These are phyloP conservation scores for Pleurotus salmoneostramineus DNA, from an alignment of 768 basidiomycete genomes.

Conservation along the genomic window DNA sequence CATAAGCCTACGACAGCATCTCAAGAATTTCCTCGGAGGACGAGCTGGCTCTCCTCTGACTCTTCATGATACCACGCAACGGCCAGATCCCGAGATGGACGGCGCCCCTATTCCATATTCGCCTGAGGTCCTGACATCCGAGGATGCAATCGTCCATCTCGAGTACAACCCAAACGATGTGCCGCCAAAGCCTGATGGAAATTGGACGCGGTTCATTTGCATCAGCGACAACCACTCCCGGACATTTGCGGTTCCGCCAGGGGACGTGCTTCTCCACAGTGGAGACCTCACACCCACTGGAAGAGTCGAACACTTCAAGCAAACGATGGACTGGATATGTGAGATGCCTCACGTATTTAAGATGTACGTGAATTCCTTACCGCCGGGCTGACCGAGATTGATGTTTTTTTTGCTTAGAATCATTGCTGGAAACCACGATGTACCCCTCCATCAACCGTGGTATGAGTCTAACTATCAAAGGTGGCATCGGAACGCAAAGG, in stretches of 20 bases:
- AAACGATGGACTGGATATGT: conserved; percentile 56
- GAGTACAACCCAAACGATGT: conserved; percentile 26
- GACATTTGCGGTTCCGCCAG: conserved; percentile 45
- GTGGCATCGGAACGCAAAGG: conserved; percentile 25
- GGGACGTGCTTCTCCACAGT: conserved; percentile 63
- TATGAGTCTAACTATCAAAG: conserved; percentile 29
- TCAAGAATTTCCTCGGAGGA: conserved; percentile 5
- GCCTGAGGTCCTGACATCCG: conserved; percentile 17
- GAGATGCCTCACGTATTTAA: conserved; percentile 54
- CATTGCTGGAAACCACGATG: conserved; percentile 72
- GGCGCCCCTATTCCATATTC: conserved; percentile 3
- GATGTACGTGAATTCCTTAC: conserved; percentile 32
- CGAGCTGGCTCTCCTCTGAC: conserved; percentile 2
- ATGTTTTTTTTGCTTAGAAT: conserved; percentile 31
- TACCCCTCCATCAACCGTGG: conserved; percentile 36
- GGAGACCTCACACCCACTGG: conserved; percentile 63
- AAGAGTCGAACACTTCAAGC: conserved; percentile 34
- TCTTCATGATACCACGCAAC: neutral
- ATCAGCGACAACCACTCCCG: conserved; percentile 55
- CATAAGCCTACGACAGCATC: conserved; percentile 1
- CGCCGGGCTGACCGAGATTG: neutral
- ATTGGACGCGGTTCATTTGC: conserved; percentile 58
- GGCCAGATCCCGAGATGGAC: neutral
- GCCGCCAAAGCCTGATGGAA: conserved; percentile 25
- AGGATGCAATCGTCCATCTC: conserved; percentile 28